Evolutionary conservation across 768 basidiomycete genomes (phyloP).

Genomic region (Lentinula sp.): DNA sequence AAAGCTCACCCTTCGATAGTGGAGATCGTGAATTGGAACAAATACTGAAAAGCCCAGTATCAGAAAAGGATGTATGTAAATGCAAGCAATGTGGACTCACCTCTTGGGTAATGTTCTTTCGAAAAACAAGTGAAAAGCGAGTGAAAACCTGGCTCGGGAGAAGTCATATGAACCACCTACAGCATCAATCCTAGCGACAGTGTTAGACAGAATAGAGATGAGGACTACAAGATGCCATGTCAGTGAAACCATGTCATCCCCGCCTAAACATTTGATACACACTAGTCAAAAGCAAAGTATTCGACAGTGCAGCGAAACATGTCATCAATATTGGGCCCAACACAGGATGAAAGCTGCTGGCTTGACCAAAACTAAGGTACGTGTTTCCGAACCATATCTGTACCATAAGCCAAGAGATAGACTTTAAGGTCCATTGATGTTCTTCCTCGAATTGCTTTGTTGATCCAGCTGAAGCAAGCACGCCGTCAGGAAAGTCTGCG

Average conservation of each 20-base stretch:
- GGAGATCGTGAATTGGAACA: conserved; percentile 81
- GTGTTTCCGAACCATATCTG: conserved; percentile 81
- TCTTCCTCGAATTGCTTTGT: conserved; percentile 14
- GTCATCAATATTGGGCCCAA: conserved; percentile 81
- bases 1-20: conserved; percentile 76
- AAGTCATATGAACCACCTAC: conserved; percentile 20
- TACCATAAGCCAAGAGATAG: conserved; percentile 79
- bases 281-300: conserved; percentile 80
- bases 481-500: neutral
- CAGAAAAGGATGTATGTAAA: conserved; percentile 49
- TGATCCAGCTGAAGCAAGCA: conserved; percentile 10
- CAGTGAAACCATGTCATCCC: neutral
- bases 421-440: conserved; percentile 27
- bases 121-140: no score
- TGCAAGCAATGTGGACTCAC: conserved; percentile 56
- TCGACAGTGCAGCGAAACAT: conserved; percentile 70
- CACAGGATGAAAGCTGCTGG: conserved; percentile 57
- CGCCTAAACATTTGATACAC: conserved; percentile 18
- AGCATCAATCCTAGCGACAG: conserved; percentile 76
- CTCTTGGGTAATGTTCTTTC: conserved; percentile 42
- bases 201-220: conserved; percentile 88
- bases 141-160: neutral
- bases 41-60: conserved; percentile 51
- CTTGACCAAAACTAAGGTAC: conserved; percentile 37
- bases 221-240: conserved; percentile 40